Base-by-base conservation (phyloP, 352 stramenopile species). In the Aphanomyces astaci region DNA sequence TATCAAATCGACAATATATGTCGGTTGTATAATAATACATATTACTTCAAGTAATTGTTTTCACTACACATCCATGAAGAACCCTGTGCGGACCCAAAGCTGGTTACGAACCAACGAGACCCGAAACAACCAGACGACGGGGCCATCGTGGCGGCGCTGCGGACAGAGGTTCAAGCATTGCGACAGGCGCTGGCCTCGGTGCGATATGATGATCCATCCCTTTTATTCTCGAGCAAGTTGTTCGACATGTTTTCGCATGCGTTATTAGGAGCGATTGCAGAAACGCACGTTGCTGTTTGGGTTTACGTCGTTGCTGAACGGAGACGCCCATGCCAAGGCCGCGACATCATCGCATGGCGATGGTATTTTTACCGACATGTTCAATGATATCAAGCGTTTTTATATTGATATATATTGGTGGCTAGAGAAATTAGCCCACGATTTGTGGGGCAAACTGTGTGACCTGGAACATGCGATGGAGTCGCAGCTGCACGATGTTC, bases 281-380 rank as follows among this genome's bases (percentile, higher is more conserved):
- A 68, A 68, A 39, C 22, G 62, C 19, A 68, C 56, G 43, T 45
- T 68, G 19, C 36, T 68, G 9, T 10, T 59, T 3, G 62, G 62
- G 5, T 68, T 68, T 25, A 68, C 62, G 31, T 68, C 62, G 11
- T 19, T 68, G 2, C 17, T 68, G 22, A 24, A 30, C 40, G 62
- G 13, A 17, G 30, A 60, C 25, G n/a, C 7, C 22, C 0, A 24
- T 10, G 9, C 4, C 45, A 22, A 25, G 45, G 10, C 45, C n/a
- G 25, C 45, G 45, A 53, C 19, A 22, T 11, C 45, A 4, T 9
- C n/a, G 13, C 9, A 51, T 7, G 31, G 9, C 36, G 54, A 49
- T 45, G 54, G n/a, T n/a, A n/a, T 15, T 13, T 56, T 15, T 56
- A 32, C 5, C 28, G 7, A 15, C 7, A 1, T 59, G 31, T 5